Percentiles rank a stretch among this genome's conserved stretches.
These are phyloP conservation scores for Triticum turgidum DNA, from an alignment of 176 grass and related monocot genomes.

Conservation along the genomic window DNA sequence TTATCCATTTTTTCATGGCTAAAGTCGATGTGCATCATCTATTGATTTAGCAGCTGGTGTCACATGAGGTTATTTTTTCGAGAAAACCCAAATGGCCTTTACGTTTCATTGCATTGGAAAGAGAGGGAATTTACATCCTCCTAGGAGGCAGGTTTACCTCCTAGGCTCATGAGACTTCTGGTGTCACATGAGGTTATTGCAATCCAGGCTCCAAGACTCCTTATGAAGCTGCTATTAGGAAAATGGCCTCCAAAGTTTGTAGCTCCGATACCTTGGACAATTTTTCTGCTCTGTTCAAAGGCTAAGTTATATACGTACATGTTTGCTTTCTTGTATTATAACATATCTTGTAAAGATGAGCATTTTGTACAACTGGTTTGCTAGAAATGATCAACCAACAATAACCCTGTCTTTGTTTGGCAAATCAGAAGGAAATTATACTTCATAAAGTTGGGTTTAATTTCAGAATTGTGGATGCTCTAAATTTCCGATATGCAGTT, in stretches of 20 bases:
- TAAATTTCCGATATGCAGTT: not conserved
- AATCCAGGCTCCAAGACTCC: not conserved
- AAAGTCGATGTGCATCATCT: not conserved
- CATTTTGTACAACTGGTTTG: conserved; percentile 4
- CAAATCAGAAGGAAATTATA: not conserved
- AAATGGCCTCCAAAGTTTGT: not conserved
- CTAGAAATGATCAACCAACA: not conserved
- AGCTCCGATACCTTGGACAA: not conserved
- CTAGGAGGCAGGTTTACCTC: too few relatives aligned
- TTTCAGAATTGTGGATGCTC: not conserved
- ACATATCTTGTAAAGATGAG: not conserved
- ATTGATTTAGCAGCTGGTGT: not conserved
- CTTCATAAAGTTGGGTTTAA: not conserved
- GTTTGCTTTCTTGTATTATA: not conserved
- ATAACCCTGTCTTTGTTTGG: not conserved
- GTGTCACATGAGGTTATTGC: not conserved
- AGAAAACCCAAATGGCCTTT: too few relatives aligned
- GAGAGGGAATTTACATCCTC: too few relatives aligned
- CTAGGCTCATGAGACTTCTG: not conserved
- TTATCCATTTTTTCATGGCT: not conserved
- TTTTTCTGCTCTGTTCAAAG: not conserved
- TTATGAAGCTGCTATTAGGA: not conserved
- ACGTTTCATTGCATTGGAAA: too few relatives aligned
- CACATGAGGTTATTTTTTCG: not conserved
- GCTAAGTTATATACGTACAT: not conserved